phyloP scores from a whole-genome alignment of 768 basidiomycete genomes.

The Boletus reticuloceps region DNA sequence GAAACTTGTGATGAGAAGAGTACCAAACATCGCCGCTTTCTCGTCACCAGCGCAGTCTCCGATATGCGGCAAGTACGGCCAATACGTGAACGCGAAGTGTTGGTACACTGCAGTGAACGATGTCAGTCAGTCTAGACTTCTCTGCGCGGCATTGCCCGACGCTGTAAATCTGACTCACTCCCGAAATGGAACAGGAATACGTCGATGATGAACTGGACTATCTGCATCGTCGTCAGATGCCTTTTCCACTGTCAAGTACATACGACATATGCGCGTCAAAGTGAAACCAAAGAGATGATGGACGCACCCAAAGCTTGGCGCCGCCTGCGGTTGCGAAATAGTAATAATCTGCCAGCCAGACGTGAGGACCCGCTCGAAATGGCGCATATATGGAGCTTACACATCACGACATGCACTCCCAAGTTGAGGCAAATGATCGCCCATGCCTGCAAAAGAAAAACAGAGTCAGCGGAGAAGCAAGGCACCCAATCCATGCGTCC shows the following conservation, averaged over 20 bases:
- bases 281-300: background rate
- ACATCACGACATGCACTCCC: slow-evolving; percentile 93
- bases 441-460: slow-evolving; percentile 66
- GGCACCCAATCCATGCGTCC: background rate
- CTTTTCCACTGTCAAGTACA: slow-evolving; percentile 24
- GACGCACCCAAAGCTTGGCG: slow-evolving; percentile 22
- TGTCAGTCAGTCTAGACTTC: background rate
- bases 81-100: slow-evolving; percentile 26
- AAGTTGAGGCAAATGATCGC: slow-evolving; percentile 84
- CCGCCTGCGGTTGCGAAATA: slow-evolving; percentile 92
- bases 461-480: background rate
- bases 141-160: background rate
- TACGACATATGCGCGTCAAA: background rate
- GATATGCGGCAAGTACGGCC: slow-evolving; percentile 21
- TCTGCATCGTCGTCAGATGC: slow-evolving; percentile 27
- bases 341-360: slow-evolving; percentile 77
- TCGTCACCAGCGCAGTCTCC: slow-evolving; percentile 26
- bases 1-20: slow-evolving; percentile 18
- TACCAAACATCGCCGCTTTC: slow-evolving; percentile 13
- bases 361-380: background rate
- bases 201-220: slow-evolving; percentile 24
- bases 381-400: slow-evolving; percentile 43
- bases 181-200: slow-evolving; percentile 20
- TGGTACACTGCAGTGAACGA: slow-evolving; percentile 21
- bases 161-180: slow-evolving; percentile 12